Evolutionary conservation across 805 yeast species (phyloP).

Genomic region (Lipomyces starkeyi): DNA sequence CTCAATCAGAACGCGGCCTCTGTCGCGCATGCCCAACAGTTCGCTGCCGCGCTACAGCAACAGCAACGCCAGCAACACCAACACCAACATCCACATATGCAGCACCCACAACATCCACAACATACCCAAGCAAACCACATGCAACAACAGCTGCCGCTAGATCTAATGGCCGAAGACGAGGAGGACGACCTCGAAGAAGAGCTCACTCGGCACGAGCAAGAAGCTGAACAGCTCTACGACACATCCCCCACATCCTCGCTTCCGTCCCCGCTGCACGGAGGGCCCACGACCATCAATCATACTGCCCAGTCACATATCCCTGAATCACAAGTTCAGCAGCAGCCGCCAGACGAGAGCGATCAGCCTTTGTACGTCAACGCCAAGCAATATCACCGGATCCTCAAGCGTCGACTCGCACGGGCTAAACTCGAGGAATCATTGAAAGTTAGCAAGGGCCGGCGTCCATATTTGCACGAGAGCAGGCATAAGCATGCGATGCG

Average conservation of each 20-base stretch:
- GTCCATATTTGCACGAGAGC: constrained; percentile 94
- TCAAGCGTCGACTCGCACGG: constrained; percentile 90
- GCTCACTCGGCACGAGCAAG: constrained; percentile 12
- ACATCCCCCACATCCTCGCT: constrained; percentile 27
- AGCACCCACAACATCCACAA: constrained; percentile 22
- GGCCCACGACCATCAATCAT: not conserved
- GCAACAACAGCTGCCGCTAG: constrained; percentile 21
- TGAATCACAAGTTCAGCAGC: constrained; percentile 14
- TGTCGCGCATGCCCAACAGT: constrained; percentile 16
- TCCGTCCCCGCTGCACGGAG: constrained; percentile 21
- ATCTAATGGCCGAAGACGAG: constrained; percentile 25
- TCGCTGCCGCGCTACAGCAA: constrained; percentile 17
- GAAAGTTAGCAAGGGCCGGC: constrained; percentile 65
- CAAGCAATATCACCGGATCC: constrained; percentile 92
- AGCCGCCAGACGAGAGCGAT: constrained; percentile 51
- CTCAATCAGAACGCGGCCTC: constrained; percentile 17
- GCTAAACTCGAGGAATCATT: constrained; percentile 90
- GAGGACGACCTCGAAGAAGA: constrained; percentile 29
- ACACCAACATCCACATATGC: constrained; percentile 19
- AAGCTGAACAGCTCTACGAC: constrained; percentile 21
- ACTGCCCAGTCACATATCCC: constrained; percentile 1
- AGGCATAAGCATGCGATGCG: constrained; percentile 99
- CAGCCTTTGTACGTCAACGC: constrained; percentile 98
- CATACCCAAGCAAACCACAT: constrained; percentile 14
- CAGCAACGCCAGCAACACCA: constrained; percentile 19